Evolutionary conservation across 1,284 basidiomycete species (phyloP), one percentile per base, ranked within the genome.

Genomic region (Cryptococcus wingfieldii): DNA sequence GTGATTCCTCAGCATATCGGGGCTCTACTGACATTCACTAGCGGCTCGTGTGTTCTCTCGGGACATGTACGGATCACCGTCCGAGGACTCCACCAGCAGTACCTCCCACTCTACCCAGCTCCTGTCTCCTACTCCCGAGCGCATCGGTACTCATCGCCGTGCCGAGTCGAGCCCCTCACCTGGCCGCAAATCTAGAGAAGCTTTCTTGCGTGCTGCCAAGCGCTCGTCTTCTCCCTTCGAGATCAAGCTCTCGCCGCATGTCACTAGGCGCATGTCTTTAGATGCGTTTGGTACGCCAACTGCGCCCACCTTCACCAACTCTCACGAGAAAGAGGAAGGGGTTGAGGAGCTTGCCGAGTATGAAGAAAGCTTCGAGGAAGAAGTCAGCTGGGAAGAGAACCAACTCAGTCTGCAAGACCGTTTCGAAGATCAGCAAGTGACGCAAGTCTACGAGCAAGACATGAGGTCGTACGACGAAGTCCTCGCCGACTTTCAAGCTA

Each of bases 171-270:
- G 50, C 53, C 56, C 56, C 12, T 55, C 63, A 19, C 55, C 59
- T 8, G 46, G 60, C 19, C 49, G 50, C 13, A 42, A 47, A n/a
- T 31, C 45, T 38, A 42, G 53, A 23, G 38, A 49, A 6, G 50
- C 47, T 14, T 54, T 57, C 34, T 16, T 37, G 31, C 59, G 41
- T 47, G 50, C 51, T n/a, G 64, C 56, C n/a, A 56, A 61, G 14
- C 54, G 69, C 23, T 66, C 66, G 2, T 58, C 63, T 9, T 71
- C 69, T 19, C 69, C 69, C 2, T 71, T 66, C 54, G 69, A 71
- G 53, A 59, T 71, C 56, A 69, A 66, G 50, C 60, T 71, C 16
- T 61, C 65, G 4, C 62, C 69, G 1, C 55, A 53, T 46, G 68
- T 69, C 10, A 61, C 68, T n/a, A 69, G 67, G 47, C 63, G 69